Base-by-base conservation (phyloP, 1,139 yeast genomes). In the Blastobotrys elegans region DNA sequence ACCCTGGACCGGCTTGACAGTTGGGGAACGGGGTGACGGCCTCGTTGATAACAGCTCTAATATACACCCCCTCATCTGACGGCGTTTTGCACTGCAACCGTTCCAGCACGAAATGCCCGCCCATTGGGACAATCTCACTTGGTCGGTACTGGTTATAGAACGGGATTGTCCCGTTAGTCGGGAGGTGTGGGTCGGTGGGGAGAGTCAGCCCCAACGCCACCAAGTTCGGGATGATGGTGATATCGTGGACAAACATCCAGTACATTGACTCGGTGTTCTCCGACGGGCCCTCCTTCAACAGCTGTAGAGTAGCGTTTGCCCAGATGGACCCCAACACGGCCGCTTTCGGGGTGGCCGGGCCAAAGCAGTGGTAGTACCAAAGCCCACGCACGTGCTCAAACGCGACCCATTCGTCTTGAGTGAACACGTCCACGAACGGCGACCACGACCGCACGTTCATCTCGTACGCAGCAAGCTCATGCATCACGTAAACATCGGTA, bases 391-490 rank as follows among this genome's bases (percentile, higher is more conserved):
- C 58, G 61, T 79, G 77, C 22, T 74, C 71, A 51, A 68, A 64
- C 22, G 67, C 66, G 20, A 73, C 62, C 58, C 69, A 72, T 51
- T 79, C 82, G 40, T 75, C 75, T 44, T 69, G 66, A 46, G 77
- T 73, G 65, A 80, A 74, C 16, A 77, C 65, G 37, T 70, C 67
- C 60, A 83, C 75, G 51, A 78, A 71, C 11, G 71, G 71, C 3
- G 80, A 71, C 31, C 64, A 53, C 2, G 82, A 82, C 33, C 65
- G 65, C 16, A 70, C 75, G 54, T 74, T 74, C 77, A 64, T 74
- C 64, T 51, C 77, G 61, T 57, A 78, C 84, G 60, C 68, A 79
- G 78, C 79, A 62, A 82, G 78, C 43, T 66, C 62, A 54, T 73
- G 65, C 54, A 77, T 55, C 40, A 62, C 57, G 40, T 59, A 59